Evolutionary conservation across 768 basidiomycete species (phyloP).

Genomic region (Strobilomyces dryophilus): DNA sequence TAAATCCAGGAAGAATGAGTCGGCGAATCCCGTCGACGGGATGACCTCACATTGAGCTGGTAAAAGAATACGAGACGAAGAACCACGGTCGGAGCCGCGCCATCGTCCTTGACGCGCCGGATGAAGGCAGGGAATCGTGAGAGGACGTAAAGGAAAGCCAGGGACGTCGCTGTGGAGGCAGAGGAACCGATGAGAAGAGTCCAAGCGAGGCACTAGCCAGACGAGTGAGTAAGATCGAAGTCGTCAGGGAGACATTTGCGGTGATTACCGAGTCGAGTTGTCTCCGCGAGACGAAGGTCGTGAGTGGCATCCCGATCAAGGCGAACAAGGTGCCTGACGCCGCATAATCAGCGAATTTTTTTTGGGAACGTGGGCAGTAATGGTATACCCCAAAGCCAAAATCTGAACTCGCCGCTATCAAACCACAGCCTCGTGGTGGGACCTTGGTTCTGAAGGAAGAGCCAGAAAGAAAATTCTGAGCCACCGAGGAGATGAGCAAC

Average conservation of each 20-base stretch:
- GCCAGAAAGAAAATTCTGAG: conserved; percentile 75
- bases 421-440: conserved; percentile 73
- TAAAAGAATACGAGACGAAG: conserved; percentile 72
- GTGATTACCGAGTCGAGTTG: conserved; percentile 52
- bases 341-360: conserved; percentile 11
- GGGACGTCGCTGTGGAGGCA: conserved; percentile 61
- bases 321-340: conserved; percentile 57
- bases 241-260: not conserved
- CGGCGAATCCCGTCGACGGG: not conserved
- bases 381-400: conserved; percentile 62
- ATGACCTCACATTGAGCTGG: conserved; percentile 63
- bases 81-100: conserved; percentile 72
- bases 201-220: conserved; percentile 60
- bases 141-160: conserved; percentile 70
- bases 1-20: conserved; percentile 22
- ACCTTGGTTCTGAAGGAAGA: conserved; percentile 78
- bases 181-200: conserved; percentile 71
- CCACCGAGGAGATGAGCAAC: not conserved
- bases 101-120: conserved; percentile 62
- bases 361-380: not conserved
- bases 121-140: conserved; percentile 69
- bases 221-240: conserved; percentile 9
- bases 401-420: conserved; percentile 69
- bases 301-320: conserved; percentile 68
- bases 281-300: conserved; percentile 54